A percentile compares a stretch with the other conserved stretches of the same genome.
Evolutionary conservation across 2,329 filamentous ascomycete genomes (phyloP).

Genomic region (Ophiostoma montium): DNA sequence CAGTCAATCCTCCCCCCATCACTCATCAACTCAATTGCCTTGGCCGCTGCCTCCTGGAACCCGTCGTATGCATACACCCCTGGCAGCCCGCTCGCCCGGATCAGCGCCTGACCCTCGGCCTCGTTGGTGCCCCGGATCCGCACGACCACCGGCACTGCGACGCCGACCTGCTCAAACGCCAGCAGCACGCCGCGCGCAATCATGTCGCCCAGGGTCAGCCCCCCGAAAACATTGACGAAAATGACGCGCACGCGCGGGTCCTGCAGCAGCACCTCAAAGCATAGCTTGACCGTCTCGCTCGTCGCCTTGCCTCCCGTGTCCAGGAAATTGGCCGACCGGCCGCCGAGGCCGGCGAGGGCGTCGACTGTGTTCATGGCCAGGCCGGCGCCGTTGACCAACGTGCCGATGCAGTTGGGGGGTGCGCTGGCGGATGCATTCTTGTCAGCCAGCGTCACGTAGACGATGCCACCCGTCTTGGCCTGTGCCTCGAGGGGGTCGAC

Average conservation of each 20-base stretch:
- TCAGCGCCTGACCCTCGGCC: constrained; percentile 52
- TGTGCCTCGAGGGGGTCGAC: constrained; percentile 22
- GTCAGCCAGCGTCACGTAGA: constrained; percentile 52
- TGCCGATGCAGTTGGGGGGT: constrained; percentile 46
- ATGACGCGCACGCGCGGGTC: constrained; percentile 59
- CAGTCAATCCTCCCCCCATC: too few relatives aligned
- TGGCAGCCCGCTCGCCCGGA: constrained; percentile 51
- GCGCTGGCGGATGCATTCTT: constrained; percentile 17
- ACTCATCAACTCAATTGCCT: constrained; percentile 41
- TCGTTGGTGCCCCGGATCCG: constrained; percentile 64
- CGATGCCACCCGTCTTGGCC: constrained; percentile 51
- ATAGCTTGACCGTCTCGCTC: constrained; percentile 61
- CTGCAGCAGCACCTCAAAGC: constrained; percentile 57
- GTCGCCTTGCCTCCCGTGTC: constrained; percentile 87
- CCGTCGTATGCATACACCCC: constrained; percentile 54
- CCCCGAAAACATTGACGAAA: constrained; percentile 43
- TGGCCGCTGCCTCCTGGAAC: constrained; percentile 57
- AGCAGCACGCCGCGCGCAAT: constrained; percentile 62
- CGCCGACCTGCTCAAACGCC: constrained; percentile 54
- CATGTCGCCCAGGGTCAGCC: constrained; percentile 62
- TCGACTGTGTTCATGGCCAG: constrained; percentile 88
- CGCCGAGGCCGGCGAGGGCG: constrained; percentile 53
- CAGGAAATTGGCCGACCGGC: constrained; percentile 66
- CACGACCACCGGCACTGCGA: constrained; percentile 62
- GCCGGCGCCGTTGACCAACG: constrained; percentile 77